A percentile compares a stretch with the other conserved stretches of the same genome.
phyloP scores from a whole-genome alignment of 1,284 basidiomycete species.

The Sphagnurus paluster region DNA sequence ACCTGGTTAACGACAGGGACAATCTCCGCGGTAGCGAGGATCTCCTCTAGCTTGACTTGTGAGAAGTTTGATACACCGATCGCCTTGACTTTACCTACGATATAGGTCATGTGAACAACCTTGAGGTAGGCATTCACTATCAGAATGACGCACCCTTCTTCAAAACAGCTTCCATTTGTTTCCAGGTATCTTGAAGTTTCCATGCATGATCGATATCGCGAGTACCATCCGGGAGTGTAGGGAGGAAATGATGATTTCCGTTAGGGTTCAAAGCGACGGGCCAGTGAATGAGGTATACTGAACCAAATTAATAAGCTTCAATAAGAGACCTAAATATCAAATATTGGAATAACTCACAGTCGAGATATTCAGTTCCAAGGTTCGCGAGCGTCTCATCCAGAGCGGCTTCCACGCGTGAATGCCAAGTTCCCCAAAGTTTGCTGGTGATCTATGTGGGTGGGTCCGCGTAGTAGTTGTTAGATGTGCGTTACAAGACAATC shows the following conservation, averaged over 20 bases:
- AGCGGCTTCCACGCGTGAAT: constrained; percentile 71
- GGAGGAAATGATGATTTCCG: constrained; percentile 73
- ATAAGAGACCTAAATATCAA: not conserved
- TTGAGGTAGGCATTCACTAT: not conserved
- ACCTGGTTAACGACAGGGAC: constrained; percentile 69
- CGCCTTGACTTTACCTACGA: constrained; percentile 62
- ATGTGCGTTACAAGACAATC: not conserved
- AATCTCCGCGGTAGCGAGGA: constrained; percentile 56
- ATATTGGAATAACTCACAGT: constrained; percentile 56
- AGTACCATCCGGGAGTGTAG: constrained; percentile 64
- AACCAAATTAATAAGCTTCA: constrained; percentile 5
- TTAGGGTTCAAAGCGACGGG: constrained; percentile 75
- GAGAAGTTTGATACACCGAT: constrained; percentile 81
- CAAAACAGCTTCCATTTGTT: constrained; percentile 75
- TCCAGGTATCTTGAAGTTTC: constrained; percentile 77
- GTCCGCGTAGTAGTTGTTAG: not conserved
- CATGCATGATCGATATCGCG: constrained; percentile 69
- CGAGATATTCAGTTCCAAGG: constrained; percentile 79
- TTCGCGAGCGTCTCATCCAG: constrained; percentile 72
- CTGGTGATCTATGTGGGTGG: constrained; percentile 74
- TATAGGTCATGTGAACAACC: not conserved
- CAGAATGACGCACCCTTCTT: constrained; percentile 52
- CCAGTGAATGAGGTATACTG: constrained; percentile 86
- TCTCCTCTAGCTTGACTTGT: constrained; percentile 59
- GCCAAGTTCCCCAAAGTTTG: constrained; percentile 73